Evolutionary conservation across 2,329 filamentous ascomycete species (phyloP).

Genomic region (Clathrospora elynae): DNA sequence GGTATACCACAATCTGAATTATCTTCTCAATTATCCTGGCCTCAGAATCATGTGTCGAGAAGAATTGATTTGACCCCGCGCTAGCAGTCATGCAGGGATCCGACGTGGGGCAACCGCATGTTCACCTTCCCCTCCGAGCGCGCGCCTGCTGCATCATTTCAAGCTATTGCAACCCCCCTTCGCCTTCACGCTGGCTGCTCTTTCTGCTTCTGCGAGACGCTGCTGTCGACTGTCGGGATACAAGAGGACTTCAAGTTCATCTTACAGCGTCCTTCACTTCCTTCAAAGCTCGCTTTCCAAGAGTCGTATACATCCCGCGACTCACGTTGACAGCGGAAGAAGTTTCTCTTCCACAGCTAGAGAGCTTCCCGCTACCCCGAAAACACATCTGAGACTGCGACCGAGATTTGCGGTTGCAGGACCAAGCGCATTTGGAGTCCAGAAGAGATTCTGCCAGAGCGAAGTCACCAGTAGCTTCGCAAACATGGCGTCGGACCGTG

Average conservation of each 20-base stretch:
- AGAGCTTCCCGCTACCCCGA: slow-evolving; percentile 26
- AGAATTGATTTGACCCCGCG: slow-evolving; percentile 16
- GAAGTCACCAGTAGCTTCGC: slow-evolving; percentile 40
- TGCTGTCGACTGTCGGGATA: slow-evolving; percentile 41
- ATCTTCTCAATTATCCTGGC: neutral
- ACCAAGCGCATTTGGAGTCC: slow-evolving; percentile 19
- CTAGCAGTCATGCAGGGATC: slow-evolving; percentile 20
- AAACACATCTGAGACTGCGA: slow-evolving; percentile 19
- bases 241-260: slow-evolving; percentile 23
- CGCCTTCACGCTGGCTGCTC: slow-evolving; percentile 41
- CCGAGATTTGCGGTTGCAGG: slow-evolving; percentile 22
- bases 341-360: slow-evolving; percentile 24
- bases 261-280: slow-evolving; percentile 14
- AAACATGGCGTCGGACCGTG: slow-evolving; percentile 54
- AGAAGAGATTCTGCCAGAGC: slow-evolving; percentile 41
- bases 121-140: slow-evolving; percentile 25
- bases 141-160: slow-evolving; percentile 20
- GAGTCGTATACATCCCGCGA: slow-evolving; percentile 8
- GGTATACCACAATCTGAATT: slow-evolving; percentile 10
- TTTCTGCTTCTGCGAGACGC: slow-evolving; percentile 40
- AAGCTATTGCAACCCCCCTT: slow-evolving; percentile 21
- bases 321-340: slow-evolving; percentile 19
- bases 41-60: neutral
- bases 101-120: slow-evolving; percentile 22
- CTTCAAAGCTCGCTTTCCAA: slow-evolving; percentile 14